Evolutionary conservation across 148 eudicot species (phyloP), one percentile per base, ranked within the genome.

Genomic region (Rhododendron simsii): DNA sequence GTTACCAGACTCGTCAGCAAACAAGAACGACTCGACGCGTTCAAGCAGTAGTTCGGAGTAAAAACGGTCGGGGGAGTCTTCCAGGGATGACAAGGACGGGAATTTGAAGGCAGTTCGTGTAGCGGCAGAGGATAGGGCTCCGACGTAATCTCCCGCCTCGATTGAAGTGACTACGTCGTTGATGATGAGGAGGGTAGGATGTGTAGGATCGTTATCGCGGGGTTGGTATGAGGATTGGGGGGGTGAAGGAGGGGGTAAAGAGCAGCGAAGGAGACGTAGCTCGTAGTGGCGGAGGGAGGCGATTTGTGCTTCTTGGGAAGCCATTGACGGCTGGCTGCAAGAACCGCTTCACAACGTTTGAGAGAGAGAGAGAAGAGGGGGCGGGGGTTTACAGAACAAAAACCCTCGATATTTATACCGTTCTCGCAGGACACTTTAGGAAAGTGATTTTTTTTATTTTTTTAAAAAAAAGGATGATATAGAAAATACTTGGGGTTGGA

Each of bases 261-360:
- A 81, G 90, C 99, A 96, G 76, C 96, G 98, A 85, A 95, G 90
- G 85, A 96, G 98, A n/a, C 98, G 97, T 65, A 96, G 98, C 90
- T 96, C 99, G 90, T 82, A 91, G 15, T 21, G 9, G 55, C 91
- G 95, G 78, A 92, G 91, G 82, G 44, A 48, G 11, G 86, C 61
- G 50, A 74, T 57, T 39, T 48, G 88, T 77, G 65, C 79, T 85
- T 84, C 87, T 39, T 87, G 50, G 80, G 44, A 84, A 74, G 79
- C 89, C 80, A 82, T 78, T 16, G n/a, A 7, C 47, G 79, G 2
- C 11, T 2, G 79, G 79, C 13, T 7, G 48, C 26, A 75, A 37
- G 12, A 18, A 20, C 48, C 13, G 79, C 79, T 37, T 37, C 14
- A 16, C 48, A 73, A 33, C 12, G 11, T 16, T 37, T 15, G 26